These are phyloP conservation scores for Tetrapisispora namnaoensis DNA, from an alignment of 805 yeast genomes.

Conservation along the genomic window DNA sequence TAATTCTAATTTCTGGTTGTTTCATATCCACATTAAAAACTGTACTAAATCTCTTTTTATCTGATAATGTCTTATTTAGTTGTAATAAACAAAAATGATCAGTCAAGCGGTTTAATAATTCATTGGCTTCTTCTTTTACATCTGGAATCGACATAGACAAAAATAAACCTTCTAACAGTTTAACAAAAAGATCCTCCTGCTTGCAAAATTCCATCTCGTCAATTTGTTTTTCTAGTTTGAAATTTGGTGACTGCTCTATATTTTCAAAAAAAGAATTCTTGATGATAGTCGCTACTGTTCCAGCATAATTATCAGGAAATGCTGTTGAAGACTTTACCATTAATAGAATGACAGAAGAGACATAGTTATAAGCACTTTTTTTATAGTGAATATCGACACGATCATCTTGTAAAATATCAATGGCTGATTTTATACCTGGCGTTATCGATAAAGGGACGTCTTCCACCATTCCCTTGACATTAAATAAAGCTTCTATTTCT, in stretches of 20 bases:
- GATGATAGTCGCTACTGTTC: conserved; percentile 42
- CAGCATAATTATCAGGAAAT: conserved; percentile 33
- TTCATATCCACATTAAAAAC: conserved; percentile 67
- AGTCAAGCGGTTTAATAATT: conserved; percentile 53
- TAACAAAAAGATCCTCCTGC: conserved; percentile 56
- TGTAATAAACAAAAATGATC: conserved; percentile 74
- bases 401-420: conserved; percentile 62
- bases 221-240: conserved; percentile 32
- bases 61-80: conserved; percentile 61
- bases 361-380: conserved; percentile 64
- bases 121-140: conserved; percentile 54
- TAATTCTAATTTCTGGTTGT: conserved; percentile 64
- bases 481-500: conserved; percentile 58
- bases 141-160: conserved; percentile 69
- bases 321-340: conserved; percentile 40
- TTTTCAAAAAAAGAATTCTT: conserved; percentile 27
- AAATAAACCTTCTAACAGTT: conserved; percentile 61
- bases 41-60: conserved; percentile 55
- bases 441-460: conserved; percentile 69
- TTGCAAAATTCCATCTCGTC: conserved; percentile 42
- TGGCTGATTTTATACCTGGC: conserved; percentile 73
- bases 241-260: conserved; percentile 28
- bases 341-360: conserved; percentile 55
- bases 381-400: conserved; percentile 51
- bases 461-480: conserved; percentile 55